These are phyloP conservation scores for Nitzschia inconspicua DNA, from an alignment of 108 stramenopile genomes.

Conservation along the genomic window DNA sequence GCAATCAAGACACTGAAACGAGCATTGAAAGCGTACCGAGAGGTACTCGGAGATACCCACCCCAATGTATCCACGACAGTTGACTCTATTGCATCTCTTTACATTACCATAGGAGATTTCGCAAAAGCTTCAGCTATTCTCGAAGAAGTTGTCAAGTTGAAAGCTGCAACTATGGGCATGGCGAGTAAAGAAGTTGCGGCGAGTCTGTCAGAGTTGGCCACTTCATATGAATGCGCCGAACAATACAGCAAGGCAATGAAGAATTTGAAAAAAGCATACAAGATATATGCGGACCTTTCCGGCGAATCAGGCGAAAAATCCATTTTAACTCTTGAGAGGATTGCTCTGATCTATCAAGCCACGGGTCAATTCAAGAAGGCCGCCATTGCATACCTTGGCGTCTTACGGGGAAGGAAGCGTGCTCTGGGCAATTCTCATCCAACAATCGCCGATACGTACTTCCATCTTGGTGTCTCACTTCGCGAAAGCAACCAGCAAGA, in stretches of 20 bases:
- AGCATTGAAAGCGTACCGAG: conserved; percentile 49
- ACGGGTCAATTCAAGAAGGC: conserved; percentile 51
- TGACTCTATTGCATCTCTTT: conserved; percentile 52
- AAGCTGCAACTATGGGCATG: conserved; percentile 50
- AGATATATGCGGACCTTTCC: conserved; percentile 41
- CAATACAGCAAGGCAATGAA: conserved; percentile 51
- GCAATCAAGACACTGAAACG: conserved; percentile 59
- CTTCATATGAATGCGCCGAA: conserved; percentile 53
- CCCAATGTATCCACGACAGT: conserved; percentile 47
- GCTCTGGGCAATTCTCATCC: conserved; percentile 39
- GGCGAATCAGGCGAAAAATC: conserved; percentile 46
- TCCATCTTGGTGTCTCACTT: conserved; percentile 45
- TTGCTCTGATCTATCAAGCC: conserved; percentile 45
- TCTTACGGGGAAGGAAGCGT: conserved; percentile 43
- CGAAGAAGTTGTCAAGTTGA: conserved; percentile 60
- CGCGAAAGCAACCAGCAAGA: conserved; percentile 45
- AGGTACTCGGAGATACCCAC: conserved; percentile 46
- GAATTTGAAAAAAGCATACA: conserved; percentile 58
- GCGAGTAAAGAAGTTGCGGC: conserved; percentile 43
- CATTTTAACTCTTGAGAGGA: conserved; percentile 39
- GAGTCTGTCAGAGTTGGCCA: conserved; percentile 42
- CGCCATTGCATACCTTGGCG: conserved; percentile 52
- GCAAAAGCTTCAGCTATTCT: conserved; percentile 53
- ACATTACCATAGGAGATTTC: conserved; percentile 51
- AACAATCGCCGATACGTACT: conserved; percentile 46